Base-by-base conservation (phyloP, 495 filamentous ascomycete species). In the Usnea hakonensis region DNA sequence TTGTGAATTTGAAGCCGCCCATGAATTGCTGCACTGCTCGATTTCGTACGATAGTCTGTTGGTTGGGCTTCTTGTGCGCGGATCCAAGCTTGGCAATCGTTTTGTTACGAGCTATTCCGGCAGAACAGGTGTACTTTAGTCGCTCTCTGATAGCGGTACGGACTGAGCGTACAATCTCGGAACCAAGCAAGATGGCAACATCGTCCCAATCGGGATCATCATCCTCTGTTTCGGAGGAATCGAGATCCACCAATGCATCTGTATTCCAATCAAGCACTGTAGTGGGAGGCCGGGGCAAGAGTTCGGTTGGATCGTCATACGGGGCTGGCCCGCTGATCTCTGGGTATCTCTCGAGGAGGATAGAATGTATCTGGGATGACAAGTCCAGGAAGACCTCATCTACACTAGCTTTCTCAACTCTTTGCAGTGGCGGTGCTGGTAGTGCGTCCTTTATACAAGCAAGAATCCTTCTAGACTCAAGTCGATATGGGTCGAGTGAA, bases 171-270 rank as follows among this genome's bases (percentile, higher is more conserved):
- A 95, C 86, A 67, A 97, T 93, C 70, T 96, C 90, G 11, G 90
- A 89, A 0, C 88, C 92, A 62, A 96, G 81, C 28, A 88, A 76
- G 70, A 95, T 89, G 19, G 84, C 89, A 68, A 97, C 81, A 76
- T 97, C 93, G 75, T 98, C 94, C 95, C 95, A 98, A 73, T 96
- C 91, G 6, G 90, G 90, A 70, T 92, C 86, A 68, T 89, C 86
- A 50, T 88, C 81, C 68, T 93, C 90, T 6, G 80, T 83, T 66
- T 93, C 85, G 16, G 80, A 79, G 43, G 81, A 73, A 67, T 91
- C 85, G 58, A 93, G 72, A 64, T 91, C 90, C 26, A 96, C 79
- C 44, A 97, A 74, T 19, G 83, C 85, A 74, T 95, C 90, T 1
- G 85, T 79, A 53, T 86, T 73, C 94, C 93, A 97, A 66, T 92